These are phyloP conservation scores for Orbilia blumenaviensis DNA, from an alignment of 2,329 filamentous ascomycete species.

Conservation along the genomic window DNA sequence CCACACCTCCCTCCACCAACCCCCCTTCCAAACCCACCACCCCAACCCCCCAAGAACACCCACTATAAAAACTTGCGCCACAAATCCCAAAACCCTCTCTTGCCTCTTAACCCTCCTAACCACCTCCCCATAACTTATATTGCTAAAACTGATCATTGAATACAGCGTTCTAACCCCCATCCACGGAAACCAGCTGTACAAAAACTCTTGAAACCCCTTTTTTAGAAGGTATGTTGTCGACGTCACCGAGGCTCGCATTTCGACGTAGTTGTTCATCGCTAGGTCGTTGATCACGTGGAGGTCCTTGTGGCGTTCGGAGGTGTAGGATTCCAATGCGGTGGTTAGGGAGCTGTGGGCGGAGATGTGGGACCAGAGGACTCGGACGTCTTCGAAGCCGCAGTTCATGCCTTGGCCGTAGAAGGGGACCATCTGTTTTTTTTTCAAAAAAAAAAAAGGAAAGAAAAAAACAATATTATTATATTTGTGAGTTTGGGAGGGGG, in stretches of 20 bases:
- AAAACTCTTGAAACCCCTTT: conserved; percentile 84
- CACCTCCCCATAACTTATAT: conserved; percentile 88
- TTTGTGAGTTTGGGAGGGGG: not conserved
- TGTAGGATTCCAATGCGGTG: conserved; percentile 76
- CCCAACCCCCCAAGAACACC: conserved; percentile 56
- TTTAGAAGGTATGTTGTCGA: conserved; percentile 79
- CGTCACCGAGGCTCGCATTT: conserved; percentile 89
- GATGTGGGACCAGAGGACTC: conserved; percentile 76
- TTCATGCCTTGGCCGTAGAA: conserved; percentile 99
- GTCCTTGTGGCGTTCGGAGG: conserved; percentile 75
- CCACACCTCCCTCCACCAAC: conserved; percentile 32
- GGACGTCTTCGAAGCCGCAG: conserved; percentile 91
- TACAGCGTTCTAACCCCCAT: conserved; percentile 94
- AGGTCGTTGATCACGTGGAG: conserved; percentile 91
- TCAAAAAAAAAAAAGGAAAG: too few species aligned
- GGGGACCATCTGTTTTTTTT: conserved; percentile 74
- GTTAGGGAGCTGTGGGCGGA: conserved; percentile 60
- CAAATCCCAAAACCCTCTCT: conserved; percentile 68
- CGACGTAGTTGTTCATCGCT: conserved; percentile 87
- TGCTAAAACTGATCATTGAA: conserved; percentile 88
- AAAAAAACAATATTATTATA: too few species aligned
- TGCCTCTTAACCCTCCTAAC: conserved; percentile 75
- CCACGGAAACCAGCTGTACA: conserved; percentile 78
- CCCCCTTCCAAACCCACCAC: conserved; percentile 22
- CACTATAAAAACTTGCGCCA: conserved; percentile 61